Percentiles rank a stretch among this genome's conserved stretches.
Evolutionary conservation across 164 flowering plant species (phyloP).

Genomic region (Nymphaea thermarum): DNA sequence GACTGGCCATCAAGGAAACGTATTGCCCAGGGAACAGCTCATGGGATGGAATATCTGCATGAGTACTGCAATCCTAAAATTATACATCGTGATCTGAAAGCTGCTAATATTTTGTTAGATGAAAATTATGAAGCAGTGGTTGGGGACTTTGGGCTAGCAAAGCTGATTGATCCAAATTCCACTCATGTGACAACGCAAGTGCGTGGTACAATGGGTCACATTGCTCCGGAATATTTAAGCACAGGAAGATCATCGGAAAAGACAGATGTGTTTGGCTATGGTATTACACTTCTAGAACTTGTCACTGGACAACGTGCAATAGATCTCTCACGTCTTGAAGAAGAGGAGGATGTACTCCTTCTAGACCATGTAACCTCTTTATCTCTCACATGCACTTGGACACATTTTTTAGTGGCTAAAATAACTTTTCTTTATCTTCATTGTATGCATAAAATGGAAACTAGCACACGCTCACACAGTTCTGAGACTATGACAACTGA

Average conservation of each 20-base stretch:
- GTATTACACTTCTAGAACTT: constrained; percentile 45
- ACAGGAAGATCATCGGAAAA: constrained; percentile 51
- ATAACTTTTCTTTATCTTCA: neutral
- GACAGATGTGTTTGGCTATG: constrained; percentile 57
- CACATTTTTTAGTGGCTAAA: no score
- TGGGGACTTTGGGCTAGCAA: constrained; percentile 55
- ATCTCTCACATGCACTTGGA: no score
- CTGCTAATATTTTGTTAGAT: constrained; percentile 49
- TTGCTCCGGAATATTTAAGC: constrained; percentile 47
- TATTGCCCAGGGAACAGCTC: constrained; percentile 45
- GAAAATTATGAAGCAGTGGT: constrained; percentile 50
- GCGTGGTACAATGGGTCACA: constrained; percentile 59
- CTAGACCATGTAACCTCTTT: constrained; percentile 21
- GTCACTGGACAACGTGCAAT: constrained; percentile 42
- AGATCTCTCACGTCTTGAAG: constrained; percentile 30
- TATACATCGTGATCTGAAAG: constrained; percentile 56
- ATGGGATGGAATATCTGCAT: constrained; percentile 46
- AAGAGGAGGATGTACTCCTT: constrained; percentile 29
- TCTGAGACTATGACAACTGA: no score
- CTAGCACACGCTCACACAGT: no score
- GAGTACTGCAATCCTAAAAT: constrained; percentile 52
- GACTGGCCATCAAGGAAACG: constrained; percentile 49
- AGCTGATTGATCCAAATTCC: constrained; percentile 27
- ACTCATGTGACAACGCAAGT: constrained; percentile 55
- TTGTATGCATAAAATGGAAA: neutral